Evolutionary conservation across 2,329 filamentous ascomycete genomes (phyloP).

Genomic region (Ophiostoma sp.): DNA sequence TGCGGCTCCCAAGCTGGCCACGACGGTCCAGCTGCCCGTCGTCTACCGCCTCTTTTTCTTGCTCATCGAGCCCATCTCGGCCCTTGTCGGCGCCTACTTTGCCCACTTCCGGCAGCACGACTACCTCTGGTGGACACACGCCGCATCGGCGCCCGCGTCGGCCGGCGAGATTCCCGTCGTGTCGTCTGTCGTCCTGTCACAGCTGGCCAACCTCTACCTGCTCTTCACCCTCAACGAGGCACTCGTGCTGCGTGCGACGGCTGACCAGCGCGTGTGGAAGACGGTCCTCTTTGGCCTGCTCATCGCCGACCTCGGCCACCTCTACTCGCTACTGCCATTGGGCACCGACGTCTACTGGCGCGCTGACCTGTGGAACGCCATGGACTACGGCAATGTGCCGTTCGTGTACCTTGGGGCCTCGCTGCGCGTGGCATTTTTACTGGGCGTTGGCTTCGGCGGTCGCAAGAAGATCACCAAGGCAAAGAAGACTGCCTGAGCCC

Average conservation of each 20-base stretch:
- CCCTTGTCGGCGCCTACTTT: conserved; percentile 46
- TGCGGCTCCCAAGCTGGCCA: conserved; percentile 3
- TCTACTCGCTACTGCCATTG: conserved; percentile 58
- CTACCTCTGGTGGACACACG: conserved; percentile 62
- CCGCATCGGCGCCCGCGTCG: conserved; percentile 42
- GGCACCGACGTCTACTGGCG: conserved; percentile 61
- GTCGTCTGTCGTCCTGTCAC: conserved; percentile 63
- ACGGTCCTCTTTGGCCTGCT: conserved; percentile 61
- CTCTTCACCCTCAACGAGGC: conserved; percentile 74
- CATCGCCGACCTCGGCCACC: conserved; percentile 70
- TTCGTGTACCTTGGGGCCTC: conserved; percentile 63
- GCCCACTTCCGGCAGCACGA: conserved; percentile 42
- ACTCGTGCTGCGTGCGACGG: conserved; percentile 63
- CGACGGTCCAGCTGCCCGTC: conserved; percentile 34
- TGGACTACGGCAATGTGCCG: conserved; percentile 62
- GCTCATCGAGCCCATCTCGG: conserved; percentile 58
- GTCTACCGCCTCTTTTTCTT: conserved; percentile 70
- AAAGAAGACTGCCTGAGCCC: conserved; percentile 6
- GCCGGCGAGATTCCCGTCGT: conserved; percentile 45
- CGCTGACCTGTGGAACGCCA: conserved; percentile 57
- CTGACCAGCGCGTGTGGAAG: conserved; percentile 64
- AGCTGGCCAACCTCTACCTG: conserved; percentile 73
- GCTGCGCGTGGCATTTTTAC: conserved; percentile 55
- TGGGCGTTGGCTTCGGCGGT: conserved; percentile 47
- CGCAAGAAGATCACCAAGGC: conserved; percentile 13